Conservation (phyloP, 148 eudicot species). For the Arctostaphylos glauca region DNA sequence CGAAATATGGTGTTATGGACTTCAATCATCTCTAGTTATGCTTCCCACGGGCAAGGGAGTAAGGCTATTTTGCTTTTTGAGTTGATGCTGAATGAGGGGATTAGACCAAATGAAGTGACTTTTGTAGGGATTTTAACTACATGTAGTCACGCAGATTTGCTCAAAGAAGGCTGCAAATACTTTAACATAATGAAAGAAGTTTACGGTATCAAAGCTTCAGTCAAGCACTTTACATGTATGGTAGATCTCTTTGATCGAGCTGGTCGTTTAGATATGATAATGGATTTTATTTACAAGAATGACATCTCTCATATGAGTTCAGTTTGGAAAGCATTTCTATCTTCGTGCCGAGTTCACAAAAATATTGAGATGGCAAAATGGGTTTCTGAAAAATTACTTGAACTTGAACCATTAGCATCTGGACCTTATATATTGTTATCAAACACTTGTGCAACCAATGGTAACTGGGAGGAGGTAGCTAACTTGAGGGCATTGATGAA, state of each 20-base stretch:
- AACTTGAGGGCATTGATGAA: slow-evolving; percentile 58
- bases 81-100: slow-evolving; percentile 53
- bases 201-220: slow-evolving; percentile 49
- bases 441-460: slow-evolving; percentile 55
- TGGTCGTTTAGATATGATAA: slow-evolving; percentile 58
- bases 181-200: slow-evolving; percentile 64
- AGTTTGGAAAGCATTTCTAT: slow-evolving; percentile 80
- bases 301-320: slow-evolving; percentile 46
- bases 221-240: slow-evolving; percentile 78
- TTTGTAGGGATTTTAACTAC: slow-evolving; percentile 64
- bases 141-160: slow-evolving; percentile 70
- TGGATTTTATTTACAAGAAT: slow-evolving; percentile 56
- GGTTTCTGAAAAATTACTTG: slow-evolving; percentile 60
- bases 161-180: slow-evolving; percentile 60
- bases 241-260: slow-evolving; percentile 86
- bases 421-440: slow-evolving; percentile 66
- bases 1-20: slow-evolving; percentile 71
- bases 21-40: slow-evolving; percentile 60
- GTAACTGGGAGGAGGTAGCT: slow-evolving; percentile 76
- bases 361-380: slow-evolving; percentile 61
- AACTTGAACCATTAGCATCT: slow-evolving; percentile 59
- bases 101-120: slow-evolving; percentile 67
- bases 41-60: slow-evolving; percentile 65
- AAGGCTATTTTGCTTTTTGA: slow-evolving; percentile 52
- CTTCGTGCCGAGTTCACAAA: slow-evolving; percentile 73